Base-by-base conservation (phyloP, 1,284 basidiomycete species). In the Cerioporus squamosus region DNA sequence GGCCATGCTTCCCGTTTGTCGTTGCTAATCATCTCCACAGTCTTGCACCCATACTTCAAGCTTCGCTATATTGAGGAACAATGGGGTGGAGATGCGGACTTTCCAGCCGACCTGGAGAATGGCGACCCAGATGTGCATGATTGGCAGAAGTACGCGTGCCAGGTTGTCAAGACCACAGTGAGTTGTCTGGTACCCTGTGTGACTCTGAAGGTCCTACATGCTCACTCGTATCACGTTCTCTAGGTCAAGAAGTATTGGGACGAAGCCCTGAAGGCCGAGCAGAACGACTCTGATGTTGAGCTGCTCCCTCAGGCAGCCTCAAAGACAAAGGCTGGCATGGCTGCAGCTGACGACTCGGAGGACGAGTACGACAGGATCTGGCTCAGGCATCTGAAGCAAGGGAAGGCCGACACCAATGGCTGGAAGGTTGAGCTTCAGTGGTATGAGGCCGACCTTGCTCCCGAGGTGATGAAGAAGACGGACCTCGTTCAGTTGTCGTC, bases 31-130 rank as follows among this genome's bases (percentile, higher is more conserved):
- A 22, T 8, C 9, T 22, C 18, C 12, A 8, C 40, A 42, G 40
- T 20, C 18, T 46, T 66, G n/a, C 61, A 66, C 23, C 64, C 59
- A 3, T 51, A 51, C 18, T 51, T 42, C 49, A 51, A 51, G 40
- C 39, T 51, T 1, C 12, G 20, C 14, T 51, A 51, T 24, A 51
- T 51, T 24, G 24, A 51, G n/a, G 15, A 42, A 5, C 24, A 43
- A 20, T 51, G 49, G 49, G 49, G 49, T n/a, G 49, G 49, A 5
- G 49, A 22, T 5, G 40, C 15, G 1, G 49, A 51, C 24, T 29
- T 43, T 6, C 39, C 3, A 2, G 24, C 10, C 5, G 49, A 51
- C 9, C 5, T 51, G 15, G 49, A 3, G 3, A 36, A 22, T 6
- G 39, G 49, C 14, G 24, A 12, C 2, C 40, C n/a, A 18, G 12